These are phyloP conservation scores for Cicer yamashitae DNA, from an alignment of 306 rosid genomes.

Conservation along the genomic window DNA sequence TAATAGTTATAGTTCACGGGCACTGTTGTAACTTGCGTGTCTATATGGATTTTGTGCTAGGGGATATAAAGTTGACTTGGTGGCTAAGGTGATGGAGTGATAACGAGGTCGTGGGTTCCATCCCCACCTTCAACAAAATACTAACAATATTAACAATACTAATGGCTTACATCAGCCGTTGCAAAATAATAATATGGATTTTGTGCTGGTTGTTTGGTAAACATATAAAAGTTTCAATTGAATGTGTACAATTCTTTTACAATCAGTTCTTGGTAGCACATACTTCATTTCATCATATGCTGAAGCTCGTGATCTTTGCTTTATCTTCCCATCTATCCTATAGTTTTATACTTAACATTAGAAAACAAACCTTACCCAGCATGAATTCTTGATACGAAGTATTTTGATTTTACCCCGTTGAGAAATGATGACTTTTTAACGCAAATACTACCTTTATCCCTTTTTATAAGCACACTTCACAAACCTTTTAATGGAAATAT, in stretches of 20 bases:
- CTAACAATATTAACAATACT: no score
- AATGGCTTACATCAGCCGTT: no score
- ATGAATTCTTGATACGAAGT: conserved; percentile 28
- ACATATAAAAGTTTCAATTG: neutral
- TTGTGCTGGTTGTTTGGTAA: neutral
- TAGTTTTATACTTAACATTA: conserved; percentile 29
- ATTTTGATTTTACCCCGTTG: neutral
- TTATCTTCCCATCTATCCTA: neutral
- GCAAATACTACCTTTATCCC: neutral
- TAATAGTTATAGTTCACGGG: neutral
- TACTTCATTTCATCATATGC: conserved; percentile 35
- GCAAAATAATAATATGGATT: neutral
- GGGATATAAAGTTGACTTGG: no score
- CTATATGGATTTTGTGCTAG: neutral
- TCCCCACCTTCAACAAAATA: no score
- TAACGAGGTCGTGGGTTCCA: no score
- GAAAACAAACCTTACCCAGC: conserved; percentile 13
- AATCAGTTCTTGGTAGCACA: conserved; percentile 16
- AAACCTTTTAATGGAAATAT: no score
- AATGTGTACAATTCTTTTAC: conserved; percentile 8
- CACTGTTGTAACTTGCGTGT: conserved; percentile 18
- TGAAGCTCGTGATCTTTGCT: conserved; percentile 1
- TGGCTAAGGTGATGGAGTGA: no score
- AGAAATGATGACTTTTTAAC: conserved; percentile 5
- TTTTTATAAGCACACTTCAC: no score